A percentile compares a stretch with the other conserved stretches of the same genome.
These are phyloP conservation scores for Geotrichum phurueaensis DNA, from an alignment of 1,139 yeast species.

Conservation along the genomic window DNA sequence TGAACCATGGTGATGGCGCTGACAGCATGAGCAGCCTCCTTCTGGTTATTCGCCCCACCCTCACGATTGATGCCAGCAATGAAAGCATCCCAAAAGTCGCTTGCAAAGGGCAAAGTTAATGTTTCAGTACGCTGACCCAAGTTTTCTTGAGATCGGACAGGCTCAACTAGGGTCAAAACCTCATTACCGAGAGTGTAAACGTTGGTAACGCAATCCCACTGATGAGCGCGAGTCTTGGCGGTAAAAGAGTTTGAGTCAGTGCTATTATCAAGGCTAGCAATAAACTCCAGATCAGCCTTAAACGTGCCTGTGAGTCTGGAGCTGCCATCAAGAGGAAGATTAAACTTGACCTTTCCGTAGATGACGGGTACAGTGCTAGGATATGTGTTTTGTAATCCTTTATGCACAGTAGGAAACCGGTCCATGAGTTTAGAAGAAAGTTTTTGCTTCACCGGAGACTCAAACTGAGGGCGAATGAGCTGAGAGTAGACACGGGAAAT, in stretches of 20 bases:
- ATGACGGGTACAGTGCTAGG: slow-evolving; percentile 27
- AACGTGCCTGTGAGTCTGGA: slow-evolving; percentile 19
- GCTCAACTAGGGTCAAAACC: slow-evolving; percentile 30
- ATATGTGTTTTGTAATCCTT: slow-evolving; percentile 21
- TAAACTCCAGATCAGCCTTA: slow-evolving; percentile 28
- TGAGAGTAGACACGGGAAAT: slow-evolving; percentile 27
- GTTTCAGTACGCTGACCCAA: slow-evolving; percentile 32
- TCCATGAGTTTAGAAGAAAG: slow-evolving; percentile 27
- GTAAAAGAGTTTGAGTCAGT: slow-evolving; percentile 12
- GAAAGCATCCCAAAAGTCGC: slow-evolving; percentile 39
- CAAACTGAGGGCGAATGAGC: slow-evolving; percentile 35
- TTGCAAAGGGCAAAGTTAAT: slow-evolving; percentile 35
- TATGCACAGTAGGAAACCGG: slow-evolving; percentile 31
- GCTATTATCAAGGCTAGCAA: slow-evolving; percentile 16
- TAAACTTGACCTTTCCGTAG: slow-evolving; percentile 32
- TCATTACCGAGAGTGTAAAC: slow-evolving; percentile 33
- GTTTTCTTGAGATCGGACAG: slow-evolving; percentile 28
- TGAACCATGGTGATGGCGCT: slow-evolving; percentile 36
- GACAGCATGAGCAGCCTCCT: slow-evolving; percentile 31
- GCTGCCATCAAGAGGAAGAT: slow-evolving; percentile 19
- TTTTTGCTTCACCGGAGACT: slow-evolving; percentile 33
- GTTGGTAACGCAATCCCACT: slow-evolving; percentile 33
- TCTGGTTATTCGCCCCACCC: slow-evolving; percentile 24
- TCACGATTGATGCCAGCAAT: slow-evolving; percentile 31
- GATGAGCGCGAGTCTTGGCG: slow-evolving; percentile 17